Conservation (phyloP, 345 rosid genomes). For the Syzygium aromaticum region DNA sequence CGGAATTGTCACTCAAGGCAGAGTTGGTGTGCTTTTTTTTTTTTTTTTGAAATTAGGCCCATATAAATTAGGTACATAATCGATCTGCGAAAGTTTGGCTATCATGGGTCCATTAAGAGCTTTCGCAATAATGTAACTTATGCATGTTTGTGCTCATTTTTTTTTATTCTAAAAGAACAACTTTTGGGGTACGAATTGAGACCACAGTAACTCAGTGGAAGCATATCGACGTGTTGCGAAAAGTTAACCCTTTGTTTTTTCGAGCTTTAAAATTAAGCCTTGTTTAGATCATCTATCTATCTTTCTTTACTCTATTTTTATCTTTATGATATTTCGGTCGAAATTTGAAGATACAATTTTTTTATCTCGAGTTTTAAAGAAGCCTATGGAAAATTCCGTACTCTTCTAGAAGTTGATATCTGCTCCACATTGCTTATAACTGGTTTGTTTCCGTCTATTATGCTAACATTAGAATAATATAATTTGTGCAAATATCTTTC, state of each 20-base stretch:
- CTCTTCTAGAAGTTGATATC: not conserved
- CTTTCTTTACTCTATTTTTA: not conserved
- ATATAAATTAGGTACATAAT: not conserved
- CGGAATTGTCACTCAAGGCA: too few species aligned
- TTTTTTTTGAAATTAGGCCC: too few species aligned
- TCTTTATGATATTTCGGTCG: too few species aligned
- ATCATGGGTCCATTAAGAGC: not conserved
- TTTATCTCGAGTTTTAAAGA: too few species aligned
- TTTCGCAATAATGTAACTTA: not conserved
- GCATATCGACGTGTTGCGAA: not conserved
- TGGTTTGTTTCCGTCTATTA: too few species aligned
- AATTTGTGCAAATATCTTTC: too few species aligned
- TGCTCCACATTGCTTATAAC: not conserved
- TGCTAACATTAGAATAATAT: too few species aligned
- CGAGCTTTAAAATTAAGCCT: not conserved
- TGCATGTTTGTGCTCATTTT: not conserved
- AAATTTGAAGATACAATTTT: too few species aligned
- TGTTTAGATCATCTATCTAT: not conserved
- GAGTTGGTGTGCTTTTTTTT: too few species aligned
- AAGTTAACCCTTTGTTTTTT: too few species aligned
- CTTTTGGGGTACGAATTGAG: not conserved
- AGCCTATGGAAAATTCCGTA: too few species aligned
- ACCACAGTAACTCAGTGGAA: fast-evolving
- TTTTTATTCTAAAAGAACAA: not conserved
- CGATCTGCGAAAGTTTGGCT: not conserved